A percentile compares a stretch with the other conserved stretches of the same genome.
phyloP scores from a whole-genome alignment of 768 basidiomycete genomes.

The Rhizopogon rudus region DNA sequence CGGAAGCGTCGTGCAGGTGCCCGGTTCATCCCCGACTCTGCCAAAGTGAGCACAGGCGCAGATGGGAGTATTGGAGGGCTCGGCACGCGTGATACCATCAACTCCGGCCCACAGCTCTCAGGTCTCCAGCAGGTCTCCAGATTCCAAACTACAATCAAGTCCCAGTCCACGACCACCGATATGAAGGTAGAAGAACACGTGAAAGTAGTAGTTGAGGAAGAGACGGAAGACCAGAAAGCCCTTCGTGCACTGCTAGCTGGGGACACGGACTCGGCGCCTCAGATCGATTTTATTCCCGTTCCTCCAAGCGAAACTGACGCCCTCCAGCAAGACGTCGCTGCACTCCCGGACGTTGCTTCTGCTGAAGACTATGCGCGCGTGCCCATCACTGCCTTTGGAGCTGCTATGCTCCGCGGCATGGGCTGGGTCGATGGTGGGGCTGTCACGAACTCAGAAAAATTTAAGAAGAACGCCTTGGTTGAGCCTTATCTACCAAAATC shows the following conservation, averaged over 20 bases:
- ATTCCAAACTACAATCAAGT: conserved; percentile 5
- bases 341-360: conserved; percentile 71
- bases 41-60: conserved; percentile 46
- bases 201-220: conserved; percentile 31
- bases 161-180: not conserved
- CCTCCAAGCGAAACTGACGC: conserved; percentile 76
- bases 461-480: conserved; percentile 48
- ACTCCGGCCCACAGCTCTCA: conserved; percentile 65
- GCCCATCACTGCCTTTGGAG: conserved; percentile 90
- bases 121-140: conserved; percentile 50
- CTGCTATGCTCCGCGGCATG: conserved; percentile 93
- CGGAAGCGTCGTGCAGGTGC: conserved; percentile 43
- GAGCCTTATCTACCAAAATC: conserved; percentile 81
- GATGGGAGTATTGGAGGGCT: conserved; percentile 78
- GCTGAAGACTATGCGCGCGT: conserved; percentile 86
- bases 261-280: conserved; percentile 27
- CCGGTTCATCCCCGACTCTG: conserved; percentile 61
- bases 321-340: conserved; percentile 75
- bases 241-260: conserved; percentile 73
- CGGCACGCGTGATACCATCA: conserved; percentile 70
- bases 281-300: conserved; percentile 59
- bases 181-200: conserved; percentile 22
- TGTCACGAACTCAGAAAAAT: conserved; percentile 52
- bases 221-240: conserved; percentile 76
- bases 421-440: conserved; percentile 87